Evolutionary conservation across 1,139 yeast genomes (phyloP).

Genomic region (Kluyveromyces sp.): DNA sequence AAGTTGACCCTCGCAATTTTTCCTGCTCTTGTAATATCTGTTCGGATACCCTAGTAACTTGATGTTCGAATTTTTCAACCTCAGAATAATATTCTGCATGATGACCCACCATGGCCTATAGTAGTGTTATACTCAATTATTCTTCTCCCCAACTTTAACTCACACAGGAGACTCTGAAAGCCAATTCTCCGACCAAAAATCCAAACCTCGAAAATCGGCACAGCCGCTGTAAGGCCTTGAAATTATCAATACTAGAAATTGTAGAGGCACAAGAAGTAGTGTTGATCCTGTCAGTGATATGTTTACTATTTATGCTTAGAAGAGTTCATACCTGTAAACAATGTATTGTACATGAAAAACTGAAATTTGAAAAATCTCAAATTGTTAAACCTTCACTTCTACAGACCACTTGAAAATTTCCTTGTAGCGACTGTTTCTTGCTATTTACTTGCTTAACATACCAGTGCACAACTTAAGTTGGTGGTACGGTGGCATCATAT

Average conservation of each 20-base stretch:
- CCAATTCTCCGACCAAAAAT: too few relatives aligned
- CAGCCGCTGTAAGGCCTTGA: too few relatives aligned
- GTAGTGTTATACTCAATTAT: not conserved
- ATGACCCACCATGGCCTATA: not conserved
- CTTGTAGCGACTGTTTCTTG: too few relatives aligned
- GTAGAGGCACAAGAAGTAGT: too few relatives aligned
- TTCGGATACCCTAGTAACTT: conserved; percentile 18
- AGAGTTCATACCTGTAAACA: not conserved
- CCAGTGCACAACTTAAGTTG: conserved; percentile 38
- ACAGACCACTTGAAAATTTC: too few relatives aligned
- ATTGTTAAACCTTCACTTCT: too few relatives aligned
- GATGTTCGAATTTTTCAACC: conserved; percentile 12
- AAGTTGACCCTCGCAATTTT: conserved; percentile 14
- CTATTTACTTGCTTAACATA: not conserved
- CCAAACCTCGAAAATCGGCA: too few relatives aligned
- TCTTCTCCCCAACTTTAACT: not conserved
- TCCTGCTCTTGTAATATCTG: conserved; percentile 20
- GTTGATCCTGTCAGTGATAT: too few relatives aligned
- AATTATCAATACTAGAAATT: too few relatives aligned
- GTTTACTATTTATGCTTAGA: too few relatives aligned
- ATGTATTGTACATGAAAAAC: not conserved
- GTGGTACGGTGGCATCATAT: conserved; percentile 22
- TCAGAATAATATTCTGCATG: conserved; percentile 2
- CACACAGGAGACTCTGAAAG: too few relatives aligned
- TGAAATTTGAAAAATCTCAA: not conserved